These are phyloP conservation scores for Luvunga scandens DNA, from an alignment of 345 rosid genomes.

Conservation along the genomic window DNA sequence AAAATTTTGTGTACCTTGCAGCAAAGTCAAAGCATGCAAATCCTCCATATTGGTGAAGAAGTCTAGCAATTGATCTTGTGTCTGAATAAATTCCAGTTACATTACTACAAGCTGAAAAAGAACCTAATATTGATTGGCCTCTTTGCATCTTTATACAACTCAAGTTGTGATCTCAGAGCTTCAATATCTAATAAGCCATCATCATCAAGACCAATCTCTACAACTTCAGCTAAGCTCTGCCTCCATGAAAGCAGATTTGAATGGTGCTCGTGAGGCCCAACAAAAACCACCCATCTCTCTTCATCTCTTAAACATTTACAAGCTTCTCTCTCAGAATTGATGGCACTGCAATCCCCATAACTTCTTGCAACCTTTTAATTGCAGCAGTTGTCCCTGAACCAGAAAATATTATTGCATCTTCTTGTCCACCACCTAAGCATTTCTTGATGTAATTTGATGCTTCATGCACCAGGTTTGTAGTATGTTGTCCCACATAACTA, in stretches of 20 bases:
- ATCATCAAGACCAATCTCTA: slow-evolving; percentile 45
- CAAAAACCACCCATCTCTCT: slow-evolving; percentile 56
- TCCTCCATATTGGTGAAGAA: slow-evolving; percentile 46
- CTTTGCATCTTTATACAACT: slow-evolving; percentile 19
- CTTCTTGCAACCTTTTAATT: slow-evolving; percentile 62
- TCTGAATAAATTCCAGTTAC: slow-evolving; percentile 47
- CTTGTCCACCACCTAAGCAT: slow-evolving; percentile 46
- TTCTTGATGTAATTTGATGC: slow-evolving; percentile 43
- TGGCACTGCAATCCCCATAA: slow-evolving; percentile 53
- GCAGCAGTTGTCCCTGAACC: slow-evolving; percentile 60
- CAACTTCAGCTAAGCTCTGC: slow-evolving; percentile 55
- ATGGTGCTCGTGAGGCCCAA: slow-evolving; percentile 70
- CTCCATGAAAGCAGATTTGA: slow-evolving; percentile 69
- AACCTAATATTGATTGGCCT: slow-evolving; percentile 54
- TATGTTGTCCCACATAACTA: slow-evolving; percentile 44
- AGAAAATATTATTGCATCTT: slow-evolving; percentile 47
- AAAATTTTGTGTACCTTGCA: slow-evolving; percentile 41
- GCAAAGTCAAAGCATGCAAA: slow-evolving; percentile 65
- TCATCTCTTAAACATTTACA: slow-evolving; percentile 25
- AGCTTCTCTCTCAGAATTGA: slow-evolving; percentile 38
- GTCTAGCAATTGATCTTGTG: slow-evolving; percentile 42
- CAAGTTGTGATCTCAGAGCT: slow-evolving; percentile 27
- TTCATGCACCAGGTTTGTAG: slow-evolving; percentile 46
- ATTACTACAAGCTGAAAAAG: slow-evolving; percentile 66
- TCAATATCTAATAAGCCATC: slow-evolving; percentile 37